Base-by-base conservation (phyloP, 257 asterid species). In the Echium plantagineum region DNA sequence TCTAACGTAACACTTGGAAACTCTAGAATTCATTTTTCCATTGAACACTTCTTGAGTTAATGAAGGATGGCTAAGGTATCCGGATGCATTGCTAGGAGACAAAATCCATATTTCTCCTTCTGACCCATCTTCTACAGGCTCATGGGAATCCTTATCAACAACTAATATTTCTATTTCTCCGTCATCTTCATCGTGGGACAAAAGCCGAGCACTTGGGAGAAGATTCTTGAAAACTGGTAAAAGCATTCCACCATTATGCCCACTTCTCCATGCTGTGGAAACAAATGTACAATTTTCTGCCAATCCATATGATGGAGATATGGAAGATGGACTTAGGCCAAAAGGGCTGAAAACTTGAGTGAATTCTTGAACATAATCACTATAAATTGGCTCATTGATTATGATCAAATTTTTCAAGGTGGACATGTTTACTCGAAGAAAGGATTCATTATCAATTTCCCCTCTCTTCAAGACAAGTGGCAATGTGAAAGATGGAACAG, bases 51-150 rank as follows among this genome's bases (percentile, higher is more conserved):
- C 75, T 5, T 69, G 76, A 9, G 89, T 85, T 66, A 83, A 55
- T 4, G 71, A 69, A 24, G 94, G 88, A 75, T 89, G 96, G 49
- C 69, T 76, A 57, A 89, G 85, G 68, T 89, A 89, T 6, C 94
- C 94, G 0, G 54, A 15, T 30, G 94, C 96, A 31, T 77, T 85
- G 77, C 96, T 85, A 1, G 94, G 85, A 35, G 94, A 85, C 7
- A 90, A 83, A 61, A 89, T 63, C 96, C 96, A 89, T 56, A 89
- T 85, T 75, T 85, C 96, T 32, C 96, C 96, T 77, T 85, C 96
- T 9, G 18, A n/a, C 5, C 94, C 96, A 58, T 85, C 96, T 4
- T 69, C 66, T 4, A 54, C 84, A 13, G 68, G 73, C 60, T 83
- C 85, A 2, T 77, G 56, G 35, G 82, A 83, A 32, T 80, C 89